phyloP scores from a whole-genome alignment of 1,284 basidiomycete genomes.

The Rhizoctonia solani region DNA sequence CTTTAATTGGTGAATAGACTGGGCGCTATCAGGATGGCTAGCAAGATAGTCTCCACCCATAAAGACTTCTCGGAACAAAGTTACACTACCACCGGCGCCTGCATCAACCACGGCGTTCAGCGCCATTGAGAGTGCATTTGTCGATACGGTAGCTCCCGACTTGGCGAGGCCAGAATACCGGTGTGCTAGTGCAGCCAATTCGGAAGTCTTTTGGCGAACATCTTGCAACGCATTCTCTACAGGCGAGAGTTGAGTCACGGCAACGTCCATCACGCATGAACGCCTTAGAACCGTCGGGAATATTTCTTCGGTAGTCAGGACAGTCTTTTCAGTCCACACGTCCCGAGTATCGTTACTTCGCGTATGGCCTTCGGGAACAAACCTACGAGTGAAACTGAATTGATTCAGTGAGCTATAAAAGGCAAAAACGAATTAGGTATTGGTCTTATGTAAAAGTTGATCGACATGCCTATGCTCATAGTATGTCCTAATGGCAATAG shows the following conservation, averaged over 20 bases:
- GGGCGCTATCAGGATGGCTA: slow-evolving; percentile 70
- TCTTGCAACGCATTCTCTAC: slow-evolving; percentile 83
- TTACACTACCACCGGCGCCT: slow-evolving; percentile 74
- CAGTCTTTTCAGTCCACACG: slow-evolving; percentile 87
- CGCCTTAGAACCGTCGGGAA: slow-evolving; percentile 92
- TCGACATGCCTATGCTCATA: slow-evolving; percentile 78
- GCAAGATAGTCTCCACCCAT: slow-evolving; percentile 70
- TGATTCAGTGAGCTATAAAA: slow-evolving; percentile 74
- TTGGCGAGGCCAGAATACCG: slow-evolving; percentile 79
- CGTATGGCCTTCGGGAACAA: slow-evolving; percentile 48
- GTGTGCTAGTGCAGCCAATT: slow-evolving; percentile 68
- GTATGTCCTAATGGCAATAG: slow-evolving; percentile 78
- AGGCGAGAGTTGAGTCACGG: slow-evolving; percentile 82
- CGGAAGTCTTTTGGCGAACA: slow-evolving; percentile 75
- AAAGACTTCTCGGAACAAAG: slow-evolving; percentile 78
- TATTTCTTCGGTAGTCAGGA: slow-evolving; percentile 82
- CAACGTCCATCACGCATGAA: slow-evolving; percentile 81
- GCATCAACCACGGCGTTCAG: slow-evolving; percentile 88
- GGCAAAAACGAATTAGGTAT: background rate
- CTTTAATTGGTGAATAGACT: slow-evolving; percentile 71
- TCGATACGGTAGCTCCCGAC: slow-evolving; percentile 71
- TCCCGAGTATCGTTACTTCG: slow-evolving; percentile 48
- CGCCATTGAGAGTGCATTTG: slow-evolving; percentile 85
- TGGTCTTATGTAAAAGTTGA: background rate
- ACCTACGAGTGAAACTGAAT: slow-evolving; percentile 78